Conservation (phyloP, 805 yeast species). For the Candida bentonensis region DNA sequence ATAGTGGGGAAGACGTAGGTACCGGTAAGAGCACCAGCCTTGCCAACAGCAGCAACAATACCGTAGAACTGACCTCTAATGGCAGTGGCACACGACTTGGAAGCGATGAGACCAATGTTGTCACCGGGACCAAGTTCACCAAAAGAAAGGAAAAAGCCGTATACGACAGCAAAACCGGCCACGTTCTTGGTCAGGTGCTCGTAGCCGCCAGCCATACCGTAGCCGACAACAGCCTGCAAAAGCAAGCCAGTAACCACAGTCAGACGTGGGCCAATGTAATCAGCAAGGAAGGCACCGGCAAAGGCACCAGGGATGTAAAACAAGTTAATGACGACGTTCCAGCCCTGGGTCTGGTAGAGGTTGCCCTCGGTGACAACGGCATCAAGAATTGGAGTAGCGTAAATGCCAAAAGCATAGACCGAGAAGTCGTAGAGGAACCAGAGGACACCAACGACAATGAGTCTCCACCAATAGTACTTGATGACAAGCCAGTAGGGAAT, state of each 20-base stretch:
- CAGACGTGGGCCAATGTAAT: conserved; percentile 80
- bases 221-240: conserved; percentile 68
- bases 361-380: conserved; percentile 46
- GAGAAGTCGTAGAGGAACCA: conserved; percentile 92
- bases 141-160: conserved; percentile 72
- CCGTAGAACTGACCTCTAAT: conserved; percentile 87
- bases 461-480: conserved; percentile 76
- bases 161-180: conserved; percentile 72
- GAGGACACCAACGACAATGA: conserved; percentile 52
- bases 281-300: conserved; percentile 74
- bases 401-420: conserved; percentile 75
- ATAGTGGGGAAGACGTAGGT: conserved; percentile 79
- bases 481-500: conserved; percentile 58
- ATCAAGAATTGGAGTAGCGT: conserved; percentile 57
- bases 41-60: conserved; percentile 82
- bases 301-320: conserved; percentile 87
- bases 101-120: conserved; percentile 74
- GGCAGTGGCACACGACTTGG: conserved; percentile 76
- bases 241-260: conserved; percentile 57
- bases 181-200: conserved; percentile 40
- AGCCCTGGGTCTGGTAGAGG: conserved; percentile 67
- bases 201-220: conserved; percentile 65
- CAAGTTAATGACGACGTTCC: conserved; percentile 80
- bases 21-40: conserved; percentile 86
- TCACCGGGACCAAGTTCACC: conserved; percentile 96